Evolutionary conservation across 345 rosid genomes (phyloP), one percentile per base, ranked within the genome.

Genomic region (Eucalyptus brandiana): DNA sequence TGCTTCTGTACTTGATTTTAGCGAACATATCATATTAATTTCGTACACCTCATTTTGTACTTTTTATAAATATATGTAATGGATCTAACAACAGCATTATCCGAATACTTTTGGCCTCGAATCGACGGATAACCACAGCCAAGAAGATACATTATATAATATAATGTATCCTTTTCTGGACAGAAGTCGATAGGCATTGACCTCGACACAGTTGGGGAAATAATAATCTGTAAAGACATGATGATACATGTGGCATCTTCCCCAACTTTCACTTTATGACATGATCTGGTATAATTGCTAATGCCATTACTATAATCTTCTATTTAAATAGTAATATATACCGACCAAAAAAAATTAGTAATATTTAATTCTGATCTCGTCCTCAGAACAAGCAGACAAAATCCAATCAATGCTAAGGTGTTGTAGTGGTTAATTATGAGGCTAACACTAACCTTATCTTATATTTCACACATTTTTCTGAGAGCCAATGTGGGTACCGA

Each of bases 221-320:
- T 7, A 65, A 87, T 87, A 65, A 44, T 62, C 34, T 28, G 28
- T 21, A 76, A 76, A 11, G 83, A 76, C 47, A 76, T 76, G 7
- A 76, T 76, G 83, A 76, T 76, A 72, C 67, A 37, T 87, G 85
- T 58, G 90, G 86, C 72, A 86, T 88, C 86, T 50, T 24, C 87
- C 92, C 90, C 47, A 49, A 89, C 90, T 91, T 90, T 90, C 90
- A 86, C 94, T 91, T 90, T 87, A 50, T 45, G 85, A 32, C 87
- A 93, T 93, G 91, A 90, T 90, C 91, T 87, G 87, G 91, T 90
- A 94, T 90, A 93, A 88, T 93, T 88, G 86, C 88, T 6, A 44
- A n/a, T 86, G 45, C 23, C 83, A 76, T 10, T 90, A 65, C 26
- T 11, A 37, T 37, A 21, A 76, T 76, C 44, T 37, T 76, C 45